Percentiles rank a stretch among this genome's conserved stretches.
phyloP scores from a whole-genome alignment of 495 filamentous ascomycete genomes.

The Aspergillus steynii region DNA sequence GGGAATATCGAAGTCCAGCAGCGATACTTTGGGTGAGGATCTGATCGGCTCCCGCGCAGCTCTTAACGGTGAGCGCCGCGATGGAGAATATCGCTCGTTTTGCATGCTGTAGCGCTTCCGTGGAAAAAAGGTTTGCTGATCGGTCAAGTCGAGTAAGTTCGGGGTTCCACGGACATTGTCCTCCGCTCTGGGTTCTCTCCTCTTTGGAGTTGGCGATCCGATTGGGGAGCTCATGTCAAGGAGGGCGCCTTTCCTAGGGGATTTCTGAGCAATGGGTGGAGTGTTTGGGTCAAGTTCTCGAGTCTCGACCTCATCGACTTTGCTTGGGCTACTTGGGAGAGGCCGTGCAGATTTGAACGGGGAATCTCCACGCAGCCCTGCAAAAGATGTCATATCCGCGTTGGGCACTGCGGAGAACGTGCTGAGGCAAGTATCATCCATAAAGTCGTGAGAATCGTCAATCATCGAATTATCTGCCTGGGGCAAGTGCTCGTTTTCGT shows the following conservation, averaged over 20 bases:
- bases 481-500: constrained; percentile 24
- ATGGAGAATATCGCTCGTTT: constrained; percentile 44
- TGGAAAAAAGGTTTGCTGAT: constrained; percentile 64
- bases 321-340: constrained; percentile 31
- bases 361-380: constrained; percentile 61
- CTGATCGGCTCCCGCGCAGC: constrained; percentile 34
- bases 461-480: constrained; percentile 24
- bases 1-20: constrained; percentile 93
- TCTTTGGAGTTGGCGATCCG: constrained; percentile 61
- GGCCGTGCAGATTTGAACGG: constrained; percentile 48
- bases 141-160: constrained; percentile 83
- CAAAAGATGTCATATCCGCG: constrained; percentile 79
- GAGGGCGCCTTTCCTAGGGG: constrained; percentile 32
- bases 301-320: constrained; percentile 8
- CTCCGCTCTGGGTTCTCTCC: constrained; percentile 60
- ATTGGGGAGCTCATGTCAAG: constrained; percentile 42
- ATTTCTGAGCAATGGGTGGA: constrained; percentile 35
- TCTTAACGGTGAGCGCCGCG: constrained; percentile 43
- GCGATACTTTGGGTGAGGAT: constrained; percentile 43
- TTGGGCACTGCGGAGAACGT: constrained; percentile 80
- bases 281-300: constrained; percentile 31
- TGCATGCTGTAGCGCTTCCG: constrained; percentile 38
- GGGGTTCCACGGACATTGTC: constrained; percentile 28
- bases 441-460: constrained; percentile 36
- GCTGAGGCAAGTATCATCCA: constrained; percentile 84